Base-by-base conservation (phyloP, 2,329 filamentous ascomycete species). In the Neonectria sp. region DNA sequence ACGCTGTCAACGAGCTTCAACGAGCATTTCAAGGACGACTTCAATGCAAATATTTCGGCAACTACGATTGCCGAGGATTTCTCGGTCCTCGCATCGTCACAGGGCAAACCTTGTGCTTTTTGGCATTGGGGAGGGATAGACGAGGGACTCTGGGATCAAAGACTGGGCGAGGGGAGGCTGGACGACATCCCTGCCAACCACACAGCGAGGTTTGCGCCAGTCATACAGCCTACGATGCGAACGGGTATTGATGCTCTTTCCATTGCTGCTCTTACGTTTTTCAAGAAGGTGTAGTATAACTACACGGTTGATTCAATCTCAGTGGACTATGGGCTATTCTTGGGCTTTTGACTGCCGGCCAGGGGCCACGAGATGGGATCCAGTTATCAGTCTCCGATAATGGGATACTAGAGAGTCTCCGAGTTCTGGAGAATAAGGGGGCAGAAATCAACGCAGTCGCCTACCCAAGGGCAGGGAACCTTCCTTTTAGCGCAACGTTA, bases 101-200 rank as follows among this genome's bases (percentile, higher is more conserved):
- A 1, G 68, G 49, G 67, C 0, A 72, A 56, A n/a, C 74, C 74
- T 0, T 71, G 62, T 6, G 68, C 65, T 9, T 77, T 77, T 24
- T 76, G 74, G 31, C 64, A 66, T 0, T 76, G 67, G 8, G 76
- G 76, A 0, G 71, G 70, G 4, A 62, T 71, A 0, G 69, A 70
- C 0, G 56, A 49, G 3, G 60, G 46, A 4, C n/a, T 64, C 0
- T 77, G 73, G 71, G 73, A 75, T 17, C 31, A 57, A 12, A 67
- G 56, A 1, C 59, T 67, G 6, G 58, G 33, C 1, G 69, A 70
- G 1, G 71, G 71, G 0, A 71, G 51, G 6, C 11, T 74, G 8
- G 68, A 73, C 1, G 68, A 62, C 17, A 71, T 78, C 12, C 69
- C 76, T 2, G 67, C 67, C 0, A 78, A 78, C 4, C 76, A 78